Evolutionary conservation across 768 basidiomycete species (phyloP), one percentile per base, ranked within the genome.

Genomic region (Mycena metata): DNA sequence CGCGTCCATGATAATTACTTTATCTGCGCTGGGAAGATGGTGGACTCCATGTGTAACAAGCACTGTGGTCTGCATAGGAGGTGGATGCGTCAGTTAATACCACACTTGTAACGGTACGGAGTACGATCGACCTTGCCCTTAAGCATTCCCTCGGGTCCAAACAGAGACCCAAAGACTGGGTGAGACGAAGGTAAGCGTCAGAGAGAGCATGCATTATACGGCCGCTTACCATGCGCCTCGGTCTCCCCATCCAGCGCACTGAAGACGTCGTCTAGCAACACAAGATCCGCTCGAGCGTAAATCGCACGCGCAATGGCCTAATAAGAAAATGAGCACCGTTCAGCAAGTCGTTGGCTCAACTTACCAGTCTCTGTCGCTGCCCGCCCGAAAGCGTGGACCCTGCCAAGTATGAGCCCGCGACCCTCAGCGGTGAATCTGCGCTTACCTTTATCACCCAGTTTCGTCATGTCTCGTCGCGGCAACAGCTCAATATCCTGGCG

Each of bases 221-320:
- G 15, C 15, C 23, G 7, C 50, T 21, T 24, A 69, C 67, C 67
- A 16, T 68, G 66, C 8, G 61, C 67, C 41, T 63, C 67, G 5
- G 64, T 66, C 57, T 66, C 64, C 49, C 64, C 64, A 50, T 67
- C 66, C 41, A 69, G 17, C n/a, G 67, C 67, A 19, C 67, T 69
- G 21, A 69, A 64, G 47, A 69, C 67, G 30, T 69, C 67, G 26
- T 69, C 67, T 50, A 69, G 19, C 42, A 69, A 52, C 10, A 69
- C 21, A 1, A 69, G 56, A 59, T 69, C 67, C 5, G 67, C 67
- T 6, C 55, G 67, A 16, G 66, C 66, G 19, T 67, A 67, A 36
- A 68, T 55, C 6, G 66, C 66, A 19, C 66, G 66, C 21, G 66
- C 66, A 46, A 68, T 62, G 12, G 66, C 66, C 66, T 68, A n/a